Percentiles rank a stretch among this genome's conserved stretches.
Conservation (phyloP, 1,284 basidiomycete genomes). For the Pulveroboletus sp. region DNA sequence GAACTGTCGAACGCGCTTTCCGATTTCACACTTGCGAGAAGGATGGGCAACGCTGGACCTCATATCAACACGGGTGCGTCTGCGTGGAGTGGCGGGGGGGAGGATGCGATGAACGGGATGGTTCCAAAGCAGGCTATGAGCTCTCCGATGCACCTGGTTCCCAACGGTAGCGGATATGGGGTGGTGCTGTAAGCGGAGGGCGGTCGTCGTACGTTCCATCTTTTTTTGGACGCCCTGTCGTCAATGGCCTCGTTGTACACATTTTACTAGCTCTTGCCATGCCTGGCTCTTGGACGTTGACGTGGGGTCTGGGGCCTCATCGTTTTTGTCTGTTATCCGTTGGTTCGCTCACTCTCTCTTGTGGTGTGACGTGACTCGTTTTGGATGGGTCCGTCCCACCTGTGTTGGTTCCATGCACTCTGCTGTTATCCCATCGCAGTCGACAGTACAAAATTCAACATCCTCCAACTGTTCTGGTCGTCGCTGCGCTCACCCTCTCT, state of each 20-base stretch:
- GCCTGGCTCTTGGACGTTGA: constrained; percentile 12
- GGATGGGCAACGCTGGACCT: constrained; percentile 19
- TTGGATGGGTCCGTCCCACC: constrained; percentile 10
- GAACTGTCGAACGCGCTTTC: constrained; percentile 34
- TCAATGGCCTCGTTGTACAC: constrained; percentile 9
- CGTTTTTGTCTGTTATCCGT: constrained; percentile 7
- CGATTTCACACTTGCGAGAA: constrained; percentile 26
- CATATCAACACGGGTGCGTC: constrained; percentile 28
- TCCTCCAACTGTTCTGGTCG: background rate
- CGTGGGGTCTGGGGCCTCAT: constrained; percentile 7
- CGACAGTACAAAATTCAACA: constrained; percentile 11
- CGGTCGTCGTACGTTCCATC: constrained; percentile 7
- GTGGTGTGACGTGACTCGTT: constrained; percentile 8
- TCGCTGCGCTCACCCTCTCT: background rate
- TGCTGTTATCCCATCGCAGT: constrained; percentile 14
- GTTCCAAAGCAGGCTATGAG: constrained; percentile 33
- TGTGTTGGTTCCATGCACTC: constrained; percentile 4
- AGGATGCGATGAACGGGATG: constrained; percentile 33
- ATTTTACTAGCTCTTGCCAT: constrained; percentile 10
- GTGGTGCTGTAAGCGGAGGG: constrained; percentile 37
- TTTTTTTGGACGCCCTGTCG: background rate
- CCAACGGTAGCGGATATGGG: constrained; percentile 35
- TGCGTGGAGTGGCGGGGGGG: constrained; percentile 28
- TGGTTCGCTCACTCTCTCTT: constrained; percentile 9
- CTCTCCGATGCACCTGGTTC: constrained; percentile 37